phyloP scores from a whole-genome alignment of 805 yeast genomes.

The Komagataella pseudopastoris region DNA sequence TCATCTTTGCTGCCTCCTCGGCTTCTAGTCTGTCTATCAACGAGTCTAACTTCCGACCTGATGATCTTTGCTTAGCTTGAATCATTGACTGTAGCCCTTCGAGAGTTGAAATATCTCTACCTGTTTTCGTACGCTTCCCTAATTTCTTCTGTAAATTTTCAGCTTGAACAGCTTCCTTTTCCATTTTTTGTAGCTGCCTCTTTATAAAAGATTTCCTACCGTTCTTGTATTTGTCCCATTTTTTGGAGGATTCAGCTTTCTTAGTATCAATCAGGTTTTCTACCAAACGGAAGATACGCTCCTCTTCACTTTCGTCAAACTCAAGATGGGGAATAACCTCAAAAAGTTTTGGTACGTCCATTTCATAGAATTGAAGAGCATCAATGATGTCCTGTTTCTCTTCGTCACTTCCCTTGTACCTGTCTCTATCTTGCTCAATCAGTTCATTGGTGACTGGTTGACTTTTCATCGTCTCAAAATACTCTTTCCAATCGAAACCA shows the following conservation, averaged over 20 bases:
- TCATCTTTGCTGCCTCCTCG: neutral
- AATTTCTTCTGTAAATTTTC: slow-evolving; percentile 28
- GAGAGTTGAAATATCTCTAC: slow-evolving; percentile 1
- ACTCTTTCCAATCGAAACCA: slow-evolving; percentile 43
- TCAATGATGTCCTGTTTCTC: slow-evolving; percentile 51
- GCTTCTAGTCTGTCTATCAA: neutral
- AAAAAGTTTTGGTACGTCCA: slow-evolving; percentile 57
- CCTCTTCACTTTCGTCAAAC: slow-evolving; percentile 42
- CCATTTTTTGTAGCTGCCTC: slow-evolving; percentile 34
- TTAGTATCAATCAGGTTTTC: slow-evolving; percentile 26
- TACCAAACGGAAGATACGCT: slow-evolving; percentile 41
- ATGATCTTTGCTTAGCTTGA: neutral
- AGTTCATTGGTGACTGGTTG: slow-evolving; percentile 43
- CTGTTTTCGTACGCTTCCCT: slow-evolving; percentile 15
- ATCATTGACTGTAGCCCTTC: neutral
- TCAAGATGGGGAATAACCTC: slow-evolving; percentile 73
- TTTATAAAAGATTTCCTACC: slow-evolving; percentile 32
- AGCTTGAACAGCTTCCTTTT: slow-evolving; percentile 56
- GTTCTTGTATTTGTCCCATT: slow-evolving; percentile 37
- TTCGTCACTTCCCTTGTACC: slow-evolving; percentile 50
- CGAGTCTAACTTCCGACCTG: neutral
- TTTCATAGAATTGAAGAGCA: slow-evolving; percentile 42
- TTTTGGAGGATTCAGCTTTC: slow-evolving; percentile 19
- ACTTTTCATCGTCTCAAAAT: slow-evolving; percentile 31
- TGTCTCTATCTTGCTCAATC: slow-evolving; percentile 54